Percentiles rank a stretch among this genome's conserved stretches.
phyloP scores from a whole-genome alignment of 2,329 filamentous ascomycete species.

The Diaporthe sp. region DNA sequence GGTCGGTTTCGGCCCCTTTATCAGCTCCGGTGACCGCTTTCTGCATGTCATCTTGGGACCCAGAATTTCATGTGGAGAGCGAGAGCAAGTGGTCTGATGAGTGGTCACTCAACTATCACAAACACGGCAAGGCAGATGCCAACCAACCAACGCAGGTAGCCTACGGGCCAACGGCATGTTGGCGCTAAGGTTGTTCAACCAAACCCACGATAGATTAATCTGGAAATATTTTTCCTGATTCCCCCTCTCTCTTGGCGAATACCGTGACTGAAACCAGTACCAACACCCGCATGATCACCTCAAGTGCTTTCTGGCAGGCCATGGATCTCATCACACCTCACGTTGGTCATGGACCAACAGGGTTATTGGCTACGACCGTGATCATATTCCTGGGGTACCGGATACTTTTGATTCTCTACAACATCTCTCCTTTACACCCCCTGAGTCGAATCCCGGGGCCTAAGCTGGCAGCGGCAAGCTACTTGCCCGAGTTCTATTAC shows the following conservation, averaged over 20 bases:
- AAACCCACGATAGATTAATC: not conserved
- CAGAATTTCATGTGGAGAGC: no score
- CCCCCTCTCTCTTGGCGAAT: not conserved
- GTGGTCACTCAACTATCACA: not conserved
- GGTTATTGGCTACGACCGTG: not conserved
- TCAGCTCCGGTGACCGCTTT: no score
- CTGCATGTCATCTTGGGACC: not conserved
- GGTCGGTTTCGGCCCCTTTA: not conserved
- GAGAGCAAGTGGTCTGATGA: not conserved
- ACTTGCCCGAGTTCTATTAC: conserved; percentile 25
- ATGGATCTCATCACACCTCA: not conserved
- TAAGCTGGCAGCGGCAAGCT: conserved; percentile 18
- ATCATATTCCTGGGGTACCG: not conserved
- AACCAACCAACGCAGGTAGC: not conserved
- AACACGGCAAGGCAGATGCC: not conserved
- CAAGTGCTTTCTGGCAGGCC: no score
- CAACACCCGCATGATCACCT: not conserved
- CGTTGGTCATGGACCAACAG: not conserved
- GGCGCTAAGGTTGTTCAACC: not conserved
- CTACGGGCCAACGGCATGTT: not conserved
- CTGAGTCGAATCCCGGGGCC: conserved; percentile 17
- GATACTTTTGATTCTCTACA: conserved; percentile 5
- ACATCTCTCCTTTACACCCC: conserved; percentile 14
- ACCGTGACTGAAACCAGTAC: not conserved
- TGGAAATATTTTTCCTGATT: not conserved